These are phyloP conservation scores for Trifolium subterraneum DNA, from an alignment of 306 rosid species.

Conservation along the genomic window DNA sequence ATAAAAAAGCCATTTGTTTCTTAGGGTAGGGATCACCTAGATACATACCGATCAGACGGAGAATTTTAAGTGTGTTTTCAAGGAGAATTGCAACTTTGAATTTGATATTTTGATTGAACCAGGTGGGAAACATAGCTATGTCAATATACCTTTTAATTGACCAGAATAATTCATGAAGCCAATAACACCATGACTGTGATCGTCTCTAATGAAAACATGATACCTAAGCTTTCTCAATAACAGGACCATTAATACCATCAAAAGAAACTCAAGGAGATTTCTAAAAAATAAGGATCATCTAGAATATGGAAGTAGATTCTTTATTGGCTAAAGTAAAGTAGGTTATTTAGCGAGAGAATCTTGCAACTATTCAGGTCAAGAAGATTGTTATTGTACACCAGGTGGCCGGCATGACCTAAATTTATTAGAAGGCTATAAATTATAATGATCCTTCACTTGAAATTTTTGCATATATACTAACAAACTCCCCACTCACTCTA, in stretches of 20 bases:
- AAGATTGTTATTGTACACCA: background rate
- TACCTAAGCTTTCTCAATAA: conserved; percentile 6
- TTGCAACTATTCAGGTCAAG: conserved; percentile 20
- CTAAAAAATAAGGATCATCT: background rate
- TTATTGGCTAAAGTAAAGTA: background rate
- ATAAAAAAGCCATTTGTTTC: background rate
- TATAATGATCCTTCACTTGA: too few species aligned
- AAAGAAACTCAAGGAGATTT: conserved; percentile 9
- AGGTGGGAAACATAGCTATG: background rate
- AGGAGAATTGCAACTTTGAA: conserved; percentile 3
- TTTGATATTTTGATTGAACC: conserved; percentile 1
- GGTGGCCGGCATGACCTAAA: background rate
- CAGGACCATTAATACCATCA: background rate
- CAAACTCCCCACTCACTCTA: background rate
- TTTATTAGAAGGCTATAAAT: too few species aligned
- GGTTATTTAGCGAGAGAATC: background rate
- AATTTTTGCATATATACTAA: too few species aligned
- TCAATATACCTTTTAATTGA: conserved; percentile 2
- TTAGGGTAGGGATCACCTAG: background rate
- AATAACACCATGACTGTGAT: conserved; percentile 19
- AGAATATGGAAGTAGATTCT: background rate
- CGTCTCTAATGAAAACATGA: background rate
- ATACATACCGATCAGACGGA: background rate
- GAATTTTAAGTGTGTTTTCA: conserved; percentile 7
- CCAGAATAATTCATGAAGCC: conserved; percentile 5